Evolutionary conservation across 768 basidiomycete genomes (phyloP).

Genomic region (Termitomyces sp.): DNA sequence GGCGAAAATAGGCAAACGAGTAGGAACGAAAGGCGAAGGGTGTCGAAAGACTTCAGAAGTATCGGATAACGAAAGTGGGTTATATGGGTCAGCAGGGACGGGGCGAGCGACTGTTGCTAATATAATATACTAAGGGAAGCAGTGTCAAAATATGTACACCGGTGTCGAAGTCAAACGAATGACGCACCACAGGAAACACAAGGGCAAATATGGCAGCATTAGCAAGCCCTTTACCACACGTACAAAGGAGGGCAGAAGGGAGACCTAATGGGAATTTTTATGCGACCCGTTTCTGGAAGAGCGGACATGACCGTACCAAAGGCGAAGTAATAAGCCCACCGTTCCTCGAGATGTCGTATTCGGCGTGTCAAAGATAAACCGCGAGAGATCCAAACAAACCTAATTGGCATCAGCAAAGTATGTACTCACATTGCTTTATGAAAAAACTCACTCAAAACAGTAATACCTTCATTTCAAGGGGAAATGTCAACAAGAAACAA

Average conservation of each 20-base stretch:
- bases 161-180: background rate
- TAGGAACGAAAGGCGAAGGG: conserved; percentile 75
- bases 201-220: conserved; percentile 83
- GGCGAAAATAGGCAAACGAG: conserved; percentile 73
- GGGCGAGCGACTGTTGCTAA: conserved; percentile 79
- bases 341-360: conserved; percentile 74
- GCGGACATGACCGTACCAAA: conserved; percentile 47
- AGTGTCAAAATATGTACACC: background rate
- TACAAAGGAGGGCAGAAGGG: conserved; percentile 68
- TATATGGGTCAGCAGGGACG: conserved; percentile 70
- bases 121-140: conserved; percentile 61
- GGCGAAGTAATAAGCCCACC: conserved; percentile 85
- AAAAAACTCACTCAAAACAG: conserved; percentile 69
- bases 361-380: conserved; percentile 64
- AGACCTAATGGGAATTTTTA: conserved; percentile 37
- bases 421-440: background rate
- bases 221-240: conserved; percentile 66
- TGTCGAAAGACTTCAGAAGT: conserved; percentile 43
- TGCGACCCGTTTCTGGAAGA: background rate
- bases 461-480: conserved; percentile 55
- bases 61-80: conserved; percentile 36
- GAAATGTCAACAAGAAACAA: background rate
- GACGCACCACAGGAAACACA: conserved; percentile 68
- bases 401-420: conserved; percentile 21
- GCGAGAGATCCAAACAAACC: conserved; percentile 75